Base-by-base conservation (phyloP, 345 rosid genomes). In the Acer negundo region DNA sequence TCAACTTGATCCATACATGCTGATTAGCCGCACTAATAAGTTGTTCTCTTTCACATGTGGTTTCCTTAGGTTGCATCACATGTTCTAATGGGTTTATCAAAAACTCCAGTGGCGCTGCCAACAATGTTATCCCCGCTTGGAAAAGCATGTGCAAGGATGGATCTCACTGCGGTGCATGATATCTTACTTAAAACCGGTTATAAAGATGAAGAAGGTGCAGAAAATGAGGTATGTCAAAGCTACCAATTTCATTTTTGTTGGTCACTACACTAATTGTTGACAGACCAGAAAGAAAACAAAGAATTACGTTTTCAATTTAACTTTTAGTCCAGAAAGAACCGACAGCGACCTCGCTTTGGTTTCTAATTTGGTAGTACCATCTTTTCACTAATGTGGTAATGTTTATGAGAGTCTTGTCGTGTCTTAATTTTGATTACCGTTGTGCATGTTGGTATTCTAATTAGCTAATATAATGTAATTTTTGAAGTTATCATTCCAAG, bases 201-300 rank as follows among this genome's bases (percentile, higher is more conserved):
- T 70, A 91, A 85, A 84, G 97, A 93, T 42, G 96, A 93, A 73
- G 97, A 93, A 83, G 97, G 97, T 73, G 96, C 96, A 55, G 96
- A 88, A 69, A 88, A 88, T 72, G 94, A 90, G 89, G 91, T 88
- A 23, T 3, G 44, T 49, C 6, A 4, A 23, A 62, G 44, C 69
- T 24, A 24, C 42, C 20, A 75, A 35, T 63, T 55, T 75, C 44
- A 20, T 71, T 58, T 63, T 26, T 62, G 58, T 28, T 74, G 44
- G 58, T 68, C 66, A 62, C 40, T 67, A 11, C 10, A 64, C 61
- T 20, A 22, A 53, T 62, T 62, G 16, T 24, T 35, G 26, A 35
- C 24, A 65, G 67, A 3, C 6, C 6, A n/a, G 46, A 47, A 61
- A 56, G 9, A 56, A 19, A 53, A 53, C 1, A 47, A 20, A 40